These are phyloP conservation scores for Paecilomyces dactylethromorphus DNA, from an alignment of 2,329 filamentous ascomycete species.

Conservation along the genomic window DNA sequence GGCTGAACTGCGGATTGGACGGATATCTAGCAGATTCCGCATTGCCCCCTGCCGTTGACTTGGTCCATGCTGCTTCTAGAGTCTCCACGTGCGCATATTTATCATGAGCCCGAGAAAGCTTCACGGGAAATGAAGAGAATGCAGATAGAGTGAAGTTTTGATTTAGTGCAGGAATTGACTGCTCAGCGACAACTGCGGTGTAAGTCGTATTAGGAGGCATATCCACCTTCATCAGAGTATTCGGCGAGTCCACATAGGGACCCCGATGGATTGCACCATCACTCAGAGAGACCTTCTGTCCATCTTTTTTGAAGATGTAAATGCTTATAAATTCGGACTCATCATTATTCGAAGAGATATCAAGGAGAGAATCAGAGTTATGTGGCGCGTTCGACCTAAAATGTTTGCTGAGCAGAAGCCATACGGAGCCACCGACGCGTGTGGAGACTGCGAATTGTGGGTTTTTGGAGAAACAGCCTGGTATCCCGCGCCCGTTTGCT, in stretches of 20 bases:
- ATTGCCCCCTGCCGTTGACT: slow-evolving; percentile 77
- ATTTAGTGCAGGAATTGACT: slow-evolving; percentile 63
- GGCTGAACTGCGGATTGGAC: slow-evolving; percentile 79
- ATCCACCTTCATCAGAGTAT: slow-evolving; percentile 75
- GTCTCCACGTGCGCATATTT: slow-evolving; percentile 55
- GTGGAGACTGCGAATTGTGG: slow-evolving; percentile 54
- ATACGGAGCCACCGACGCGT: slow-evolving; percentile 56
- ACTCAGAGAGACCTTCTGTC: slow-evolving; percentile 65
- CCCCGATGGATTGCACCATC: slow-evolving; percentile 66
- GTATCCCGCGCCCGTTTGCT: slow-evolving; percentile 48
- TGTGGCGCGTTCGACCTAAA: slow-evolving; percentile 62
- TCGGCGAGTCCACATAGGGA: slow-evolving; percentile 89
- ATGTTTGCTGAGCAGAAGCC: slow-evolving; percentile 82
- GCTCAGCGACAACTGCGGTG: slow-evolving; percentile 68
- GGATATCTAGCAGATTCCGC: slow-evolving; percentile 68
- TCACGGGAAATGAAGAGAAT: slow-evolving; percentile 62
- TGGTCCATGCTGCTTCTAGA: slow-evolving; percentile 64
- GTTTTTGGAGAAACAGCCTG: slow-evolving; percentile 65
- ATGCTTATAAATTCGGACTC: slow-evolving; percentile 80
- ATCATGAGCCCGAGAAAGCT: slow-evolving; percentile 56
- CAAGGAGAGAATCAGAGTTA: slow-evolving; percentile 20
- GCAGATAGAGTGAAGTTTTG: slow-evolving; percentile 86
- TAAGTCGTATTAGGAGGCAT: slow-evolving; percentile 46
- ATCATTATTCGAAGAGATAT: slow-evolving; percentile 38
- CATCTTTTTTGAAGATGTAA: slow-evolving; percentile 67